Percentiles rank a stretch among this genome's conserved stretches.
Conservation (phyloP, 768 basidiomycete genomes). For the Tylopilus intermedius region DNA sequence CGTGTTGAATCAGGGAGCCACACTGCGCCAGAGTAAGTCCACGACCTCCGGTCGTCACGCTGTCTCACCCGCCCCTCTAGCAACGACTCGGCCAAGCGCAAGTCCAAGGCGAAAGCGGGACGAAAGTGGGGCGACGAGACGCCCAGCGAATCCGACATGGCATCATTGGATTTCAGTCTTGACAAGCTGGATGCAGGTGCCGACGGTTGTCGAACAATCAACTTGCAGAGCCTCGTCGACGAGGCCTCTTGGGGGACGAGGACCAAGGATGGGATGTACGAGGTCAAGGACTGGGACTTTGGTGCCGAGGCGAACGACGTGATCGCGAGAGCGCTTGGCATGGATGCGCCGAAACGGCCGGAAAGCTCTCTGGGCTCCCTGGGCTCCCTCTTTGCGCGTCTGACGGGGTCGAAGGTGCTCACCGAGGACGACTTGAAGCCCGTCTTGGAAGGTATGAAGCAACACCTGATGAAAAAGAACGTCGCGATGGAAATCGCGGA, state of each 20-base stretch:
- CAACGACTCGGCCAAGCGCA: conserved; percentile 57
- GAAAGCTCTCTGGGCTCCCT: conserved; percentile 56
- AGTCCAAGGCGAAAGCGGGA: conserved; percentile 62
- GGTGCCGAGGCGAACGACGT: conserved; percentile 44
- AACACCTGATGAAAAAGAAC: conserved; percentile 98
- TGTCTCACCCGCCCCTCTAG: conserved; percentile 39
- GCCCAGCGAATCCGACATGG: conserved; percentile 86
- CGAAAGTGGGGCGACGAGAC: conserved; percentile 90
- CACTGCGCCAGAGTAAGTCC: conserved; percentile 66
- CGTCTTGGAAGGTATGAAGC: conserved; percentile 90
- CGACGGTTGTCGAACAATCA: conserved; percentile 34
- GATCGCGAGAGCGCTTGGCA: conserved; percentile 55
- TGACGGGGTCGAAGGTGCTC: conserved; percentile 82
- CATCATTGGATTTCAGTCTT: conserved; percentile 80
- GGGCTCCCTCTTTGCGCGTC: conserved; percentile 75
- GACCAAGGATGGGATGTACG: conserved; percentile 67
- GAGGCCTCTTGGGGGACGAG: conserved; percentile 71
- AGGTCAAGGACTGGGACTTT: conserved; percentile 85
- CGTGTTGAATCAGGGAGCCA: conserved; percentile 50
- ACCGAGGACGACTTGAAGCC: conserved; percentile 81
- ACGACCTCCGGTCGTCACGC: not conserved
- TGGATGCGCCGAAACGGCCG: conserved; percentile 33
- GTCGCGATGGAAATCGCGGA: conserved; percentile 95
- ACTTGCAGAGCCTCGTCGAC: conserved; percentile 63
- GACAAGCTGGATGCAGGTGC: conserved; percentile 43